phyloP scores from a whole-genome alignment of 768 basidiomycete genomes.

The Suillus occidentalis region DNA sequence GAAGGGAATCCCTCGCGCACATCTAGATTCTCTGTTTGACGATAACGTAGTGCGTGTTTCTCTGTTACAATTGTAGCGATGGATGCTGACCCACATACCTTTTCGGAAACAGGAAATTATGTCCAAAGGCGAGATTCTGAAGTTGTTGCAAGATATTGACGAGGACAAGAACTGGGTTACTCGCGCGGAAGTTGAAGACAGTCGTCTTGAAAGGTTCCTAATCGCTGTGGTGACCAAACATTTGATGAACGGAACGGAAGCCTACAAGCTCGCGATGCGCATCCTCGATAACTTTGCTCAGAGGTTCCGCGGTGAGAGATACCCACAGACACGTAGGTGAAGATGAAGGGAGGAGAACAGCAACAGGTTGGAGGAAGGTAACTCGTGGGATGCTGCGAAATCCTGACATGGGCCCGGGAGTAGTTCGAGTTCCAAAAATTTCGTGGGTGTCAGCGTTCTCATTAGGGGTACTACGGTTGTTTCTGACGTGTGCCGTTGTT shows the following conservation, averaged over 20 bases:
- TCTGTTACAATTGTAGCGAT: not conserved
- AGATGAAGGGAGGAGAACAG: constrained; percentile 1
- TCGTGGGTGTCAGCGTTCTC: not conserved
- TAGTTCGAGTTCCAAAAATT: not conserved
- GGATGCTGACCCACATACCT: not conserved
- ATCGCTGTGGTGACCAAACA: not conserved
- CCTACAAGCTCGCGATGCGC: constrained; percentile 8
- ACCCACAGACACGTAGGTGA: not conserved
- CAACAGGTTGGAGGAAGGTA: not conserved
- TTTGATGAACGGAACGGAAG: constrained; percentile 7
- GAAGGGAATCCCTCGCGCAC: not conserved
- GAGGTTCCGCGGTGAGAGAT: constrained; percentile 16
- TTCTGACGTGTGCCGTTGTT: not conserved
- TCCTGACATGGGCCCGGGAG: not conserved
- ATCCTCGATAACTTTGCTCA: constrained; percentile 27
- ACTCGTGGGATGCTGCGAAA: constrained; percentile 4
- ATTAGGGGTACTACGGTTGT: not conserved
- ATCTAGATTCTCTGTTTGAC: not conserved
- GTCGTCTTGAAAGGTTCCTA: constrained; percentile 15
- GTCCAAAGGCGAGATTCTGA: constrained; percentile 15
- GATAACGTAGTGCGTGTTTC: not conserved
- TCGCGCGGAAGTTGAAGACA: constrained; percentile 12
- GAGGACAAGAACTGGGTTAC: constrained; percentile 22
- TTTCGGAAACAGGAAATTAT: not conserved
- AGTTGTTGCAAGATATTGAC: constrained; percentile 23